Conservation (phyloP, 768 basidiomycete species). For the Boletus rubropictus region DNA sequence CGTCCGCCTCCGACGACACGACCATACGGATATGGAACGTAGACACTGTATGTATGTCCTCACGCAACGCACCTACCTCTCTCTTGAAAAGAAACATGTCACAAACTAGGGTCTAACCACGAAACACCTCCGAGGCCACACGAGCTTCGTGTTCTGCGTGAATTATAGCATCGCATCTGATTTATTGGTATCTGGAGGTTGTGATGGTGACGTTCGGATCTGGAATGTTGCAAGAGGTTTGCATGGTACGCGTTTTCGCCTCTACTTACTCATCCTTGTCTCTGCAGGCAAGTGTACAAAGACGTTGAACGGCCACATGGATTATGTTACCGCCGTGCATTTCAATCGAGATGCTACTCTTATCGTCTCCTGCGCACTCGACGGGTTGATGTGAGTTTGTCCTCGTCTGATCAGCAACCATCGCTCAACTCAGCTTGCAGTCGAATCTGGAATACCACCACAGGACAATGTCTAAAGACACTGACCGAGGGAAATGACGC, state of each 20-base stretch:
- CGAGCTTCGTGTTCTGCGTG: slow-evolving; percentile 85
- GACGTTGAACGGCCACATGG: slow-evolving; percentile 86
- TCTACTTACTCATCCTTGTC: no score
- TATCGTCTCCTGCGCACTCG: slow-evolving; percentile 86
- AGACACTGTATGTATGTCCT: slow-evolving; percentile 52
- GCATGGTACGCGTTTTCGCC: not conserved
- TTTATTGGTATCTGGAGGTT: slow-evolving; percentile 85
- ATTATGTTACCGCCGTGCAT: slow-evolving; percentile 91
- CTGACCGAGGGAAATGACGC: slow-evolving; percentile 86
- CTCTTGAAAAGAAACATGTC: not conserved
- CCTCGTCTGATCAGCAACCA: not conserved
- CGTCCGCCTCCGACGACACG: slow-evolving; percentile 89
- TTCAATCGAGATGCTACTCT: slow-evolving; percentile 90
- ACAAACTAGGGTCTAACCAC: slow-evolving; percentile 56
- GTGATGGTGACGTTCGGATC: slow-evolving; percentile 87
- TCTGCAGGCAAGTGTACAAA: slow-evolving; percentile 72
- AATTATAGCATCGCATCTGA: slow-evolving; percentile 88
- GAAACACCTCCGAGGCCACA: slow-evolving; percentile 73
- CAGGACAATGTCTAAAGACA: slow-evolving; percentile 94
- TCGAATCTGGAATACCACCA: slow-evolving; percentile 90
- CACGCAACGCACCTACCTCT: not conserved
- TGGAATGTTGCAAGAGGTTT: slow-evolving; percentile 85
- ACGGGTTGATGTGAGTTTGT: slow-evolving; percentile 81
- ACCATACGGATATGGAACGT: slow-evolving; percentile 88
- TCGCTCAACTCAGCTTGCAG: slow-evolving; percentile 36